Evolutionary conservation across 1,284 basidiomycete species (phyloP).

Genomic region (Cryptococcus hybrid): DNA sequence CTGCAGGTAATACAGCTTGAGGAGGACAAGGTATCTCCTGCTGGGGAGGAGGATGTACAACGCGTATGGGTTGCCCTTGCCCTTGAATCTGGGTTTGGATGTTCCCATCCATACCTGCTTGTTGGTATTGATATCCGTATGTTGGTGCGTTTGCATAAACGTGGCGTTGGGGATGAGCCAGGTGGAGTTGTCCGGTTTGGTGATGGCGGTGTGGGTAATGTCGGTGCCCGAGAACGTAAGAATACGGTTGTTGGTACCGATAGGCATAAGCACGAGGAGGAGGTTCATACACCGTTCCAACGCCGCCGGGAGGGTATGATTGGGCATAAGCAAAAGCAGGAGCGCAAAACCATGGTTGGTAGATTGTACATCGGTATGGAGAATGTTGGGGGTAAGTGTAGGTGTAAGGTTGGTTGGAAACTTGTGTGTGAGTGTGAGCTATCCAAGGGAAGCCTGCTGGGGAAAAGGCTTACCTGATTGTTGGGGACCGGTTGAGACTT

Average conservation of each 20-base stretch:
- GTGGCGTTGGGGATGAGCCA: not conserved
- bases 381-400: not conserved
- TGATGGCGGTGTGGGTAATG: not conserved
- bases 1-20: not conserved
- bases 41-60: too few species aligned
- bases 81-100: not conserved
- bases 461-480: constrained; percentile 7
- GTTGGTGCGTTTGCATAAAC: not conserved
- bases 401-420: constrained; percentile 1
- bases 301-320: not conserved
- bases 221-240: not conserved
- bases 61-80: too few species aligned
- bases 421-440: not conserved
- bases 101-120: not conserved
- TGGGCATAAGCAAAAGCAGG: constrained; percentile 10
- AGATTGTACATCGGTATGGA: constrained; percentile 6
- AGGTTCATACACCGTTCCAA: not conserved
- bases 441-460: not conserved
- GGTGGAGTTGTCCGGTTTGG: not conserved
- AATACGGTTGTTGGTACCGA: constrained; percentile 1
- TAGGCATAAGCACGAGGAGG: not conserved
- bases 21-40: not conserved
- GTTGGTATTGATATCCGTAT: not conserved
- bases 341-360: constrained; percentile 11
- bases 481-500: constrained; percentile 17